A percentile compares a stretch with the other conserved stretches of the same genome.
Conservation (phyloP, 805 yeast genomes). For the Hanseniaspora lachancei region DNA sequence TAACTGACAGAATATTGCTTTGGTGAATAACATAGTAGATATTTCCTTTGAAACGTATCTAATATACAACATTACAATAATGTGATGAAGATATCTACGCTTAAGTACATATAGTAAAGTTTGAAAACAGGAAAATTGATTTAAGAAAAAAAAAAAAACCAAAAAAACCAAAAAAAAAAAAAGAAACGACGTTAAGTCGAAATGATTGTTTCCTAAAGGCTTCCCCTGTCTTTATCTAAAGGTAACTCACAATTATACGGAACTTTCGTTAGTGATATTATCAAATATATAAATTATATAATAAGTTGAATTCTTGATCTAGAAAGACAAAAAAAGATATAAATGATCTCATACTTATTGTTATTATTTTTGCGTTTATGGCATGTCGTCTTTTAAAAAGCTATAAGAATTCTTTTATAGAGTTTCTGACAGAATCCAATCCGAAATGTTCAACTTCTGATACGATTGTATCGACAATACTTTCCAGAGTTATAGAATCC, state of each 20-base stretch:
- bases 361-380: too few species aligned
- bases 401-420: conserved; percentile 19
- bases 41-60: too few species aligned
- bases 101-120: background rate
- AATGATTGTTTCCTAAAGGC: background rate
- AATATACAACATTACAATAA: background rate
- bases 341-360: too few species aligned
- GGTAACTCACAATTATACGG: too few species aligned
- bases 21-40: background rate
- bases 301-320: too few species aligned
- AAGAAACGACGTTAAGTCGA: background rate
- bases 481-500: background rate
- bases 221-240: too few species aligned
- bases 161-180: background rate
- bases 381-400: background rate
- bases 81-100: background rate
- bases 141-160: background rate
- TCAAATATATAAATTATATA: too few species aligned
- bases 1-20: background rate
- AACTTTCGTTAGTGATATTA: too few species aligned
- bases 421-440: conserved; percentile 22
- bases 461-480: conserved; percentile 14
- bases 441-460: conserved; percentile 16
- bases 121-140: background rate
- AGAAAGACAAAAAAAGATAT: too few species aligned